Evolutionary conservation across 2,329 filamentous ascomycete species (phyloP).

Genomic region (Penicillium hordei): DNA sequence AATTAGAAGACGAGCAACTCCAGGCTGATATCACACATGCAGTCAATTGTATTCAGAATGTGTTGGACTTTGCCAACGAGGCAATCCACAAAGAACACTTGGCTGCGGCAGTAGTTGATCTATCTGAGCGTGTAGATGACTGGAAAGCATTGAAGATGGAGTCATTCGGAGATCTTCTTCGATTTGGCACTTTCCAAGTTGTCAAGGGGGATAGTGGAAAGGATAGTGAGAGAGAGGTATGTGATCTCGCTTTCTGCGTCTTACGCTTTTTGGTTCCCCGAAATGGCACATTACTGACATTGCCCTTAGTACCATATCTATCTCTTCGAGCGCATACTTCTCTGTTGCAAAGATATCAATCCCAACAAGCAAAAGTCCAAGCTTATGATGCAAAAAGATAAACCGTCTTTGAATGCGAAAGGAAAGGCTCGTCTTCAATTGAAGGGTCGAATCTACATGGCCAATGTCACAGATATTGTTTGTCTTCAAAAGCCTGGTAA

Average conservation of each 20-base stretch:
- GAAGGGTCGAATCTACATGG: slow-evolving; percentile 98
- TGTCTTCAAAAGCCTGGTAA: slow-evolving; percentile 83
- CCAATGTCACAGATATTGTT: slow-evolving; percentile 94
- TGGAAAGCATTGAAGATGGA: slow-evolving; percentile 94
- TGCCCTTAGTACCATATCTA: slow-evolving; percentile 83
- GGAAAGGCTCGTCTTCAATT: slow-evolving; percentile 79
- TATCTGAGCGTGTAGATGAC: slow-evolving; percentile 82
- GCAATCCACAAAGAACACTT: slow-evolving; percentile 87
- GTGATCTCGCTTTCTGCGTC: slow-evolving; percentile 24
- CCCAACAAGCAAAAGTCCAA: slow-evolving; percentile 75
- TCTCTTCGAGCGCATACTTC: slow-evolving; percentile 89
- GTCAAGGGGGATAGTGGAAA: slow-evolving; percentile 73
- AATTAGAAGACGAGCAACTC: slow-evolving; percentile 69
- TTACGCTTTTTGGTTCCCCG: background rate
- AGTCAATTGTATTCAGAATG: slow-evolving; percentile 76
- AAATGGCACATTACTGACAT: slow-evolving; percentile 18
- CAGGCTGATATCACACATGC: slow-evolving; percentile 72
- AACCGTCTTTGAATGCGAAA: slow-evolving; percentile 66
- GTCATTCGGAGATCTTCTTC: slow-evolving; percentile 82
- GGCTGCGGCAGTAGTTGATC: slow-evolving; percentile 77
- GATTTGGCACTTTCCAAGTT: slow-evolving; percentile 89
- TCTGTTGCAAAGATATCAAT: slow-evolving; percentile 95
- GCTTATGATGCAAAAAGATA: slow-evolving; percentile 65
- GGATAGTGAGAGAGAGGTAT: slow-evolving; percentile 86
- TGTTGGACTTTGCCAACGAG: slow-evolving; percentile 82